Evolutionary conservation across 2,329 filamentous ascomycete species (phyloP).

Genomic region (Aureobasidium zeae): DNA sequence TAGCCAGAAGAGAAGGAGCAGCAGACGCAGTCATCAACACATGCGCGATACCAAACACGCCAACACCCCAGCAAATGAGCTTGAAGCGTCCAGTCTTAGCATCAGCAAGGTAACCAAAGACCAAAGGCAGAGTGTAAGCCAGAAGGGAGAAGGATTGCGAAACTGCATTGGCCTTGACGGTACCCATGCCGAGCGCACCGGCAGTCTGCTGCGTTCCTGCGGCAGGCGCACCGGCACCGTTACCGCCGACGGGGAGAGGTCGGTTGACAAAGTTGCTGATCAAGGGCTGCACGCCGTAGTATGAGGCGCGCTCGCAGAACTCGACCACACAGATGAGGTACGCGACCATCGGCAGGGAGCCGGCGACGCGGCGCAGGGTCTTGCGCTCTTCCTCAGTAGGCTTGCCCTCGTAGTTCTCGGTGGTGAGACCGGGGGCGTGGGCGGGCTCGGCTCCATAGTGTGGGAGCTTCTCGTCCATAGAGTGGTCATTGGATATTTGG

Average conservation of each 20-base stretch:
- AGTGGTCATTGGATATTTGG: constrained; percentile 1
- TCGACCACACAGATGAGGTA: constrained; percentile 52
- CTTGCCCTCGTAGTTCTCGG: constrained; percentile 17
- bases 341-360: constrained; percentile 42
- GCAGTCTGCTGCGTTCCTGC: constrained; percentile 31
- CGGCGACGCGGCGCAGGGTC: constrained; percentile 43
- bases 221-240: constrained; percentile 29
- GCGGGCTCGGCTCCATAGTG: constrained; percentile 12
- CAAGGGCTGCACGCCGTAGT: constrained; percentile 47
- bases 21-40: constrained; percentile 25
- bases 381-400: constrained; percentile 41
- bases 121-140: constrained; percentile 49
- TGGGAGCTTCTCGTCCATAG: constrained; percentile 5
- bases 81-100: constrained; percentile 34
- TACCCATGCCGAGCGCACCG: constrained; percentile 52
- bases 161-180: constrained; percentile 44
- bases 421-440: constrained; percentile 16
- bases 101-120: constrained; percentile 37
- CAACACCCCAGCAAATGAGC: constrained; percentile 32
- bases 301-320: constrained; percentile 52
- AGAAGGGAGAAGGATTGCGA: constrained; percentile 49
- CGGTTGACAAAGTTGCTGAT: constrained; percentile 56
- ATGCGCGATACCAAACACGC: constrained; percentile 33
- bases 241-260: constrained; percentile 41
- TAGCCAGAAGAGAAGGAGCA: constrained; percentile 24